A percentile compares a stretch with the other conserved stretches of the same genome.
phyloP scores from a whole-genome alignment of 257 asterid species.

The Petunia axillaris region DNA sequence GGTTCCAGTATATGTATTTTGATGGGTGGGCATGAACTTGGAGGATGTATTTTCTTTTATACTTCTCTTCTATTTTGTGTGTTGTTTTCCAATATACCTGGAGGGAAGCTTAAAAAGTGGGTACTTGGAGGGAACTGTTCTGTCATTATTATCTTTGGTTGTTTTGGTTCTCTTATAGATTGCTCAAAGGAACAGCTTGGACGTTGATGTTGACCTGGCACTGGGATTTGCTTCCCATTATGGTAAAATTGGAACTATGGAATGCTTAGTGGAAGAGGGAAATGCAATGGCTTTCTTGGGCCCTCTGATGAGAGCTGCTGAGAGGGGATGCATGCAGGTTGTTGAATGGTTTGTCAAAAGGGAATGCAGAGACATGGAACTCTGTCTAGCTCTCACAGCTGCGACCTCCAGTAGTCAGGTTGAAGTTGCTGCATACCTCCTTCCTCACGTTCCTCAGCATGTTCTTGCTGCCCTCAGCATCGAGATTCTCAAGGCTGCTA shows the following conservation, averaged over 20 bases:
- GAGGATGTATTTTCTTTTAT: background rate
- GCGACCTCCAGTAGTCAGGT: constrained; percentile 94
- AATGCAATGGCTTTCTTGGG: constrained; percentile 94
- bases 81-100: background rate
- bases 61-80: background rate
- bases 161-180: constrained; percentile 47
- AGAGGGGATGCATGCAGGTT: constrained; percentile 86
- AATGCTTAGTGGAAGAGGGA: constrained; percentile 94
- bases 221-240: constrained; percentile 93
- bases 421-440: constrained; percentile 73
- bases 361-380: constrained; percentile 96
- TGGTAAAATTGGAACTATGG: constrained; percentile 86
- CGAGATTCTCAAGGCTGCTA: constrained; percentile 95
- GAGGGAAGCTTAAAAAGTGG: background rate
- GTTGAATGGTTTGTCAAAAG: constrained; percentile 86
- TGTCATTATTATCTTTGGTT: constrained; percentile 7
- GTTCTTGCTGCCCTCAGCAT: constrained; percentile 88
- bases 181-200: constrained; percentile 97
- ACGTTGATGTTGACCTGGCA: constrained; percentile 94
- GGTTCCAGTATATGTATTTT: constrained; percentile 9
- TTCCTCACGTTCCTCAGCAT: constrained; percentile 91
- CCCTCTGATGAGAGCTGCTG: constrained; percentile 95
- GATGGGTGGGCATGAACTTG: background rate
- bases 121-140: background rate
- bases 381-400: constrained; percentile 92